Evolutionary conservation across 371 early-diverging fungal species (phyloP), one percentile per base, ranked within the genome.

Genomic region (Coemansia sp.): DNA sequence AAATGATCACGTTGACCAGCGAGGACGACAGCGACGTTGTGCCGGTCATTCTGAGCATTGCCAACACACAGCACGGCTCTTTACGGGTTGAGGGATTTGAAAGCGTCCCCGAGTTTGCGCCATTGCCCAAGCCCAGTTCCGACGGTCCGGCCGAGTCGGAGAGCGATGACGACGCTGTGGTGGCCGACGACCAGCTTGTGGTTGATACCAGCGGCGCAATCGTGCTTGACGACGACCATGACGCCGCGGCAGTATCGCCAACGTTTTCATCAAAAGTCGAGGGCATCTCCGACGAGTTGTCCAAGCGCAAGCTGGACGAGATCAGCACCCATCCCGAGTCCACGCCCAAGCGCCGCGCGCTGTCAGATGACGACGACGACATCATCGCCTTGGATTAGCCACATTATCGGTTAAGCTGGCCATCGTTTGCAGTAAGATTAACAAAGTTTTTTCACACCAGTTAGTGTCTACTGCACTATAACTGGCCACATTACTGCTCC

Each of bases 41-140:
- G 11, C 72, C 74, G 1, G 74, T 71, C 14, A 26, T 74, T 3
- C 41, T 74, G 6, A 74, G 66, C 40, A 61, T 74, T 35, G 66
- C 72, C 20, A 16, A 16, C 3, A 35, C 31, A 1, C 59, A 26
- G 1, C 39, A 57, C 10, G 31, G 5, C 33, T 39, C 34, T n/a
- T 9, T 53, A 38, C 14, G 12, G 6, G 58, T 74, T 4, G 74
- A 74, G 41, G 74, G 74, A 8, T 58, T 69, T 42, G 71, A 61
- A 26, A 3, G 14, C 9, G 31, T 74, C 7, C 65, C 72, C 2
- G 59, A 52, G 41, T 69, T 72, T 53, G 64, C 60, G 10, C 72
- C 72, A 6, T 31, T 67, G 11, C 69, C 69, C 5, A 33, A 54
- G 33, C 4, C 11, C 4, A 11, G 43, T 20, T 20, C 11, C 3